These are phyloP conservation scores for Mrakia gelida DNA, from an alignment of 768 basidiomycete species.

Conservation along the genomic window DNA sequence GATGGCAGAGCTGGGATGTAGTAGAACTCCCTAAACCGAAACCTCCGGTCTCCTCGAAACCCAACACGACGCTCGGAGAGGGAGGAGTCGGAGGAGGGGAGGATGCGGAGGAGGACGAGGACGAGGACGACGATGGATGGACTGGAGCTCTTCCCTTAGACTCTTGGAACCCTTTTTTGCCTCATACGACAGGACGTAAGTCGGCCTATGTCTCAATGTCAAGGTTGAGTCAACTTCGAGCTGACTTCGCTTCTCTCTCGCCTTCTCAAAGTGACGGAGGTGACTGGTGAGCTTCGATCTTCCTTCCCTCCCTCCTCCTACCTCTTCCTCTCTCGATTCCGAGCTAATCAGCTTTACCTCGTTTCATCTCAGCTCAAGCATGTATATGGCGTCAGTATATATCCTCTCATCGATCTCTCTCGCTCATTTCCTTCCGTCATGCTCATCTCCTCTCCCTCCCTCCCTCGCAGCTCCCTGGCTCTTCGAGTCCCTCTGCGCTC, in stretches of 20 bases:
- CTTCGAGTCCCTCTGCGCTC: conserved; percentile 61
- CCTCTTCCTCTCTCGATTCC: background rate
- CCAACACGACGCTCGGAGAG: conserved; percentile 44
- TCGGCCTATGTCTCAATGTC: conserved; percentile 28
- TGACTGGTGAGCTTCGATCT: conserved; percentile 50
- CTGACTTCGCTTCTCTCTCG: background rate
- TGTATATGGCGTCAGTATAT: conserved; percentile 18
- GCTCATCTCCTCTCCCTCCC: conserved; percentile 36
- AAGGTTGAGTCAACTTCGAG: background rate
- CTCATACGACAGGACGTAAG: conserved; percentile 71
- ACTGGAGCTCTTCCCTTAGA: conserved; percentile 61
- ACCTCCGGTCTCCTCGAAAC: conserved; percentile 14
- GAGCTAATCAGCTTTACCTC: background rate
- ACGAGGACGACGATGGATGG: conserved; percentile 30
- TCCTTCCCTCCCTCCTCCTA: background rate
- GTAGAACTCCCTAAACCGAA: conserved; percentile 44
- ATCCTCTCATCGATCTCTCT: background rate
- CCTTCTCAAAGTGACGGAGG: conserved; percentile 68
- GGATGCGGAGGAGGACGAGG: conserved; percentile 5
- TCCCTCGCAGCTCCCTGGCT: conserved; percentile 45
- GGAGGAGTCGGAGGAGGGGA: conserved; percentile 63
- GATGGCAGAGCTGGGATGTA: conserved; percentile 85
- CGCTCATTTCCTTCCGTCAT: background rate
- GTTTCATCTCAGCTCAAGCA: conserved; percentile 6
- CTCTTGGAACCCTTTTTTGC: conserved; percentile 69